phyloP scores from a whole-genome alignment of 179 eudicot species.

The Sideroxylon spinosum region DNA sequence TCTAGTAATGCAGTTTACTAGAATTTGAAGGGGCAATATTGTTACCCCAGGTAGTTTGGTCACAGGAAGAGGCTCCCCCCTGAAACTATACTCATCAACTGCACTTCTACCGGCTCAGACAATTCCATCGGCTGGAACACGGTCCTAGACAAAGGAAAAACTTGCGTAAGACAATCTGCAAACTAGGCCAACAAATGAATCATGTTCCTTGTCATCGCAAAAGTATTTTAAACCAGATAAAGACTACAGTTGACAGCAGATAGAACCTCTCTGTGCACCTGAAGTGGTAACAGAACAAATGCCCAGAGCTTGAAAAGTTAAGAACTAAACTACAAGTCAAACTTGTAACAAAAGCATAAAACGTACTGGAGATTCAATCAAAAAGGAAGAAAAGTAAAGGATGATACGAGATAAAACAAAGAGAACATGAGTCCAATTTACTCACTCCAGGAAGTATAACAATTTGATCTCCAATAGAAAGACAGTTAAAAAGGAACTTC shows the following conservation, averaged over 20 bases:
- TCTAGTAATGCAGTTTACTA: background rate
- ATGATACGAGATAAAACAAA: background rate
- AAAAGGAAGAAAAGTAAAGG: background rate
- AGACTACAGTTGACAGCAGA: background rate
- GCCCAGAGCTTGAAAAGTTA: background rate
- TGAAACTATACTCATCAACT: constrained; percentile 95
- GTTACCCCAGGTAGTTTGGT: constrained; percentile 91
- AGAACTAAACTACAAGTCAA: constrained; percentile 11
- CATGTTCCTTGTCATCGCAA: background rate
- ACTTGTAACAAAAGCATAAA: background rate
- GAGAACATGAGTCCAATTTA: background rate
- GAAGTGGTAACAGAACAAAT: background rate
- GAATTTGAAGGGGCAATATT: background rate
- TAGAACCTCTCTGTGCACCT: background rate
- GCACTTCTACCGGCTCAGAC: constrained; percentile 95
- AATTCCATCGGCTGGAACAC: constrained; percentile 95
- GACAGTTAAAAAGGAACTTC: constrained; percentile 87
- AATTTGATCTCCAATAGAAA: constrained; percentile 86
- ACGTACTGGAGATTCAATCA: background rate
- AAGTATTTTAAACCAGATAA: background rate
- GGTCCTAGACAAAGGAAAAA: constrained; percentile 55
- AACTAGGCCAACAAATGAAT: background rate
- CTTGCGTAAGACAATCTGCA: background rate
- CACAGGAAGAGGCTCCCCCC: constrained; percentile 98
- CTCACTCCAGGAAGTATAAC: constrained; percentile 96